Evolutionary conservation across 2,329 filamentous ascomycete genomes (phyloP).

Genomic region (Pyrenochaeta sp.): DNA sequence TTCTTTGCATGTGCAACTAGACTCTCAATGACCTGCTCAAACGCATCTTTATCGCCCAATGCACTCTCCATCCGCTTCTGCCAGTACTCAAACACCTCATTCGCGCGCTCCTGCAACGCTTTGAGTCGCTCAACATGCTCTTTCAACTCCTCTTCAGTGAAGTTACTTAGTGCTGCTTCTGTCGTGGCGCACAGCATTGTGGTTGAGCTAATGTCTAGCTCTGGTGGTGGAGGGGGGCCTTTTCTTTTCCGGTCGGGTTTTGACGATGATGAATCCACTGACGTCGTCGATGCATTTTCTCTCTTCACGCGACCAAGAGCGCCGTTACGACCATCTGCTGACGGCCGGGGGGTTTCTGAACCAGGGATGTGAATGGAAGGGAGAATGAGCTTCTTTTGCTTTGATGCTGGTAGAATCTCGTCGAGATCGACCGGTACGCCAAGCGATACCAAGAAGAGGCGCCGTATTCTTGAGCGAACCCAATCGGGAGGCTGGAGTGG

Average conservation of each 20-base stretch:
- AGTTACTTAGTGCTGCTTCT: conserved; percentile 78
- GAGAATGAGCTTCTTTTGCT: conserved; percentile 96
- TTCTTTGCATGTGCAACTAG: conserved; percentile 89
- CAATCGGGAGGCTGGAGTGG: conserved; percentile 95
- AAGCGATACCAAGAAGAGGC: conserved; percentile 92
- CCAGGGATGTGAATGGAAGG: conserved; percentile 70
- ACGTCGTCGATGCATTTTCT: conserved; percentile 48
- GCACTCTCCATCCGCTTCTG: conserved; percentile 84
- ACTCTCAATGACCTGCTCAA: conserved; percentile 97
- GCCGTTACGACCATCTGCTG: conserved; percentile 48
- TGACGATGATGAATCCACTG: conserved; percentile 47
- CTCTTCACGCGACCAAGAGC: conserved; percentile 49
- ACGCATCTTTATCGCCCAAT: conserved; percentile 87
- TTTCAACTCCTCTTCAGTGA: conserved; percentile 78
- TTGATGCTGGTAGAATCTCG: conserved; percentile 94
- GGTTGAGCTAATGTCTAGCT: conserved; percentile 80
- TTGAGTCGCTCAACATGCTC: conserved; percentile 74
- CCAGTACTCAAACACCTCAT: conserved; percentile 87
- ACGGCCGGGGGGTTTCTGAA: conserved; percentile 47
- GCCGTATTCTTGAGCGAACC: conserved; percentile 93
- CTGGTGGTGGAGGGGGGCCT: conserved; percentile 73
- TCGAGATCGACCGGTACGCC: conserved; percentile 96
- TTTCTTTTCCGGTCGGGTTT: conserved; percentile 55
- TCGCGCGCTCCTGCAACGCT: conserved; percentile 73
- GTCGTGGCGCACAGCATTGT: conserved; percentile 83